phyloP scores from a whole-genome alignment of 441 rosid genomes.

The Gossypium schwendimanii region DNA sequence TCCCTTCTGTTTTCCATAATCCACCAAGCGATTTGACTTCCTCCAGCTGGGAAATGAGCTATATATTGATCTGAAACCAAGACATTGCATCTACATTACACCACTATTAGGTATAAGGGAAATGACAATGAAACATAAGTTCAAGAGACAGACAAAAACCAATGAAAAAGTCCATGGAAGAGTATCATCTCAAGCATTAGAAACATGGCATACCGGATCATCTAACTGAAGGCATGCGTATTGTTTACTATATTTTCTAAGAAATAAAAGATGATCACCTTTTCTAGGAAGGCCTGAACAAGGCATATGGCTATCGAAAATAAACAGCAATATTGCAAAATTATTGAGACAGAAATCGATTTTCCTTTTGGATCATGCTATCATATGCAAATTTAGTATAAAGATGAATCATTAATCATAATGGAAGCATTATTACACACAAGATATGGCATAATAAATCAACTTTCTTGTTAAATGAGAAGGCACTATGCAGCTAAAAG shows the following conservation, averaged over 20 bases:
- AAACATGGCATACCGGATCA: background rate
- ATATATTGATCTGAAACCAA: conserved; percentile 75
- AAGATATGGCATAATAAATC: background rate
- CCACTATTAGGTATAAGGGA: background rate
- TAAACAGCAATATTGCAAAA: background rate
- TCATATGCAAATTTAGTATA: background rate
- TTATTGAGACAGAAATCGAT: background rate
- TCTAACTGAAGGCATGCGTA: background rate
- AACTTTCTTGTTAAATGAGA: background rate
- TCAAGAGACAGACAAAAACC: background rate
- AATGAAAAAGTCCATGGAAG: background rate
- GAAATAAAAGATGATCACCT: background rate
- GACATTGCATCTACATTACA: background rate
- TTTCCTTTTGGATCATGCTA: background rate
- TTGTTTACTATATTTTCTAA: background rate
- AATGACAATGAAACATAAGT: background rate
- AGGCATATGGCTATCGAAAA: background rate
- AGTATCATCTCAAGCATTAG: background rate
- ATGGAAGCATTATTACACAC: background rate
- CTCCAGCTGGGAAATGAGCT: conserved; percentile 80
- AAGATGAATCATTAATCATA: background rate
- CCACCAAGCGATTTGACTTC: conserved; percentile 98
- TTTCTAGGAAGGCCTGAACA: background rate
- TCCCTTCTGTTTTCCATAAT: conserved; percentile 95
- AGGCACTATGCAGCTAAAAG: background rate